Evolutionary conservation across 2,329 filamentous ascomycete species (phyloP), one percentile per base, ranked within the genome.

Genomic region (Neofusicoccum laricinum): DNA sequence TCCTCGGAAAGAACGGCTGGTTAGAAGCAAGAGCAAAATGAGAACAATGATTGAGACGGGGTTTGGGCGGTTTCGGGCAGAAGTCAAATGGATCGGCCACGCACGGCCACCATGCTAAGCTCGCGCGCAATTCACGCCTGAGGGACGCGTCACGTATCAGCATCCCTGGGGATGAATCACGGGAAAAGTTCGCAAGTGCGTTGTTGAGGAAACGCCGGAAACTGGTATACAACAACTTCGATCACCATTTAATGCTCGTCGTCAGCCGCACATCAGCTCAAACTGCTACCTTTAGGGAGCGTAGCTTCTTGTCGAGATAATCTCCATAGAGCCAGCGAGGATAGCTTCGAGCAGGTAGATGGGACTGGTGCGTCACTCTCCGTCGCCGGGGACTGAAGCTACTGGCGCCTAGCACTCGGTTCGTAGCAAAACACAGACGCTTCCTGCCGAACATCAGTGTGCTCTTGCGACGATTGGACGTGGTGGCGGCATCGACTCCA

Each of bases 231-330:
- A 64, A 63, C 61, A 49, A 38, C 62, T 64, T 64, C 62, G 51
- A 49, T 57, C 62, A 57, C 51, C 62, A 64, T 46, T 51, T 61
- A n/a, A 51, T 40, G 50, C 36, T 40, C 57, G 40, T 63, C 61
- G 38, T 58, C 62, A 64, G 62, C 50, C 62, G 51, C 62, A 64
- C 34, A 51, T 50, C 32, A 64, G 55, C 63, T 61, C 63, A 69
- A 69, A 73, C 76, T 74, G 75, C 80, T 81, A 78, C 79, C 67
- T 40, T 68, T 71, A 71, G 72, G 69, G 72, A 84, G 84, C 85
- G 85, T 86, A 87, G 83, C 85, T 84, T 84, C 82, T 82, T 87
- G 83, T 87, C 84, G 84, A 87, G 85, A 86, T 84, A 80, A 85
- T 86, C 83, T 87, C 86, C 81, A 86, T 88, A 88, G 85, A 85